Base-by-base conservation (phyloP, 1,284 basidiomycete species). In the Naganishia cerealis region DNA sequence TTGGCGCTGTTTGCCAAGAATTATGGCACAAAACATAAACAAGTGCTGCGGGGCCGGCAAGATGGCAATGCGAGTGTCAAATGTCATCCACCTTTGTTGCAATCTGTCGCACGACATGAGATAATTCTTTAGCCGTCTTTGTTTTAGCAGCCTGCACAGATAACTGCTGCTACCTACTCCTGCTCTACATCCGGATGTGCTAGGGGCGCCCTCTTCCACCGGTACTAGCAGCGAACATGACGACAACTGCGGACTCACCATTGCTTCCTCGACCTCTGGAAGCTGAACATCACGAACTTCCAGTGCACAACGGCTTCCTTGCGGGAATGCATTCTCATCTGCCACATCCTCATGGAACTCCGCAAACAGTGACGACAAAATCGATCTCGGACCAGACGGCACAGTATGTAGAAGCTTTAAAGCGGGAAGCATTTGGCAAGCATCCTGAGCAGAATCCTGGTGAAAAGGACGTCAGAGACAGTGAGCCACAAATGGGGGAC, bases 371-470 rank as follows among this genome's bases (percentile, higher is more conserved):
- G 15, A 63, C 61, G 2, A 50, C 50, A 38, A 38, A 63, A 54
- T 63, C 61, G 38, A 52, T 63, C 36, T 54, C 39, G 26, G 48
- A 63, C 29, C 61, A 63, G 29, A 63, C 61, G 38, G 61, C 61
- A 26, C 61, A 63, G n/a, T 54, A 40, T 26, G 29, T 54, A 6
- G 61, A 24, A 26, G 50, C 61, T 16, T 3, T 63, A 15, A 54
- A 63, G 38, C 38, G 61, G 48, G 61, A 63, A 38, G 50, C 50
- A 42, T 63, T 63, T 33, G 50, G 61, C 26, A 16, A 18, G 18
- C 26, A 52, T 9, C 3, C 24, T 33, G 29, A 26, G 21, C 46
- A 38, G 18, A 7, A 6, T 10, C 26, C 40, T 5, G 61, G 29
- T 9, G 16, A 16, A 16, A 5, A 36, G 9, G 38, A 26, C 13